Percentiles rank a stretch among this genome's conserved stretches.
phyloP scores from a whole-genome alignment of 805 yeast genomes.

The Isabelozyma pseudorhagii region DNA sequence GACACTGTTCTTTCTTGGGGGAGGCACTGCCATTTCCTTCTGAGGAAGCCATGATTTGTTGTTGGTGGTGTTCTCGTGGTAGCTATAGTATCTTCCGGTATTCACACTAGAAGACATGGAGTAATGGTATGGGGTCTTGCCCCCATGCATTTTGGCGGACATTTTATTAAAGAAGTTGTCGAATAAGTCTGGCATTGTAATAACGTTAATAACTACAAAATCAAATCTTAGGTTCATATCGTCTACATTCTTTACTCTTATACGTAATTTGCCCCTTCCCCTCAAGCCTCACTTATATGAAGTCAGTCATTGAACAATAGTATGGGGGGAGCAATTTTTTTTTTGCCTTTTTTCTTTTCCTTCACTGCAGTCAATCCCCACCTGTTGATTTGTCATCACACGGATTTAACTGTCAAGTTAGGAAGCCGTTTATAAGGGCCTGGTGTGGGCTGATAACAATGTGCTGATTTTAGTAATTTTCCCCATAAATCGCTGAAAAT shows the following conservation, averaged over 20 bases:
- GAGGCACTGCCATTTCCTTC: constrained; percentile 2
- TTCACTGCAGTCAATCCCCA: not conserved
- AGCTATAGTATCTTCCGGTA: constrained; percentile 34
- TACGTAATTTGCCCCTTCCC: not conserved
- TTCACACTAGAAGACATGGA: constrained; percentile 32
- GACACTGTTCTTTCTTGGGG: constrained; percentile 12
- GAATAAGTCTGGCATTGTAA: constrained; percentile 32
- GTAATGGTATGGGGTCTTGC: constrained; percentile 30
- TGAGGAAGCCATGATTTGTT: constrained; percentile 39
- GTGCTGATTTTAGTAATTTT: not conserved
- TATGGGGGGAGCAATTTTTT: not conserved
- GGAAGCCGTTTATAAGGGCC: too few species aligned
- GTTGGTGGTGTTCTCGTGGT: constrained; percentile 32
- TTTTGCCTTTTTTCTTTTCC: not conserved
- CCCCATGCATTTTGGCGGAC: constrained; percentile 29
- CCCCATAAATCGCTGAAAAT: not conserved
- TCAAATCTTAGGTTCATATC: not conserved
- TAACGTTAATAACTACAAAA: not conserved
- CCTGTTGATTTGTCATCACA: not conserved
- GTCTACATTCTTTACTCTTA: not conserved
- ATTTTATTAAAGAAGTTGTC: constrained; percentile 36
- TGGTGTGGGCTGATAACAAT: too few species aligned
- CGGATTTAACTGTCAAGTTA: too few species aligned
- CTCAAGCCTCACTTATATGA: not conserved
- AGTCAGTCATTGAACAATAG: not conserved